These are phyloP conservation scores for Arctostaphylos glauca DNA, from an alignment of 148 eudicot species.

Conservation along the genomic window DNA sequence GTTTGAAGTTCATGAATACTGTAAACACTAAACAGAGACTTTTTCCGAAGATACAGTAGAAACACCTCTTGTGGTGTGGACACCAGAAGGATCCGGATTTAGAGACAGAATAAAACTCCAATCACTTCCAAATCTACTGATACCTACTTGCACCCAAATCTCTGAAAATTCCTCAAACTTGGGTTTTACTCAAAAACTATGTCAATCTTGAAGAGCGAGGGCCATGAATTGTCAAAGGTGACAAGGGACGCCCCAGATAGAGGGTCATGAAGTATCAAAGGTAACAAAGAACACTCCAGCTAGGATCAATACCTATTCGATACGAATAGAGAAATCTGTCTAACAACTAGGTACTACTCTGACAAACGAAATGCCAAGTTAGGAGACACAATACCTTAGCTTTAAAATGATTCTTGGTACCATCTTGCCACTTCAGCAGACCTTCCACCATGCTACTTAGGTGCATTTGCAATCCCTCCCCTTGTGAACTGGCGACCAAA, in stretches of 20 bases:
- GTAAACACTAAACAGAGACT: background rate
- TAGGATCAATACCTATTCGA: background rate
- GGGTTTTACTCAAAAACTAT: background rate
- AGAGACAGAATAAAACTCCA: background rate
- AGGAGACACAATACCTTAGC: constrained; percentile 60
- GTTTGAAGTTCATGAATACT: background rate
- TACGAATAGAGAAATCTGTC: background rate
- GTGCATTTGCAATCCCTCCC: constrained; percentile 67
- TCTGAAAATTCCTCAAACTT: background rate
- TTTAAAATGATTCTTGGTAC: constrained; percentile 82
- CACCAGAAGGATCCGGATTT: background rate
- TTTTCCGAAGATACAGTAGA: background rate
- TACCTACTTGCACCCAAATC: background rate
- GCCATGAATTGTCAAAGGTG: background rate
- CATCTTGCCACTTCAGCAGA: constrained; percentile 72
- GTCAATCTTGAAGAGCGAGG: background rate
- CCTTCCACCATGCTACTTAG: constrained; percentile 69
- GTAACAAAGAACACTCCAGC: background rate
- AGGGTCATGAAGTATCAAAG: background rate
- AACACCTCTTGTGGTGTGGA: background rate
- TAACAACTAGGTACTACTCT: background rate
- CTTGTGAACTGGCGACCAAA: constrained; percentile 83
- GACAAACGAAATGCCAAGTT: background rate
- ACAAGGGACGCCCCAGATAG: background rate
- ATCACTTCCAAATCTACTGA: background rate